Evolutionary conservation across 2,329 filamentous ascomycete species (phyloP), one percentile per base, ranked within the genome.

Genomic region (Oidium heveae): DNA sequence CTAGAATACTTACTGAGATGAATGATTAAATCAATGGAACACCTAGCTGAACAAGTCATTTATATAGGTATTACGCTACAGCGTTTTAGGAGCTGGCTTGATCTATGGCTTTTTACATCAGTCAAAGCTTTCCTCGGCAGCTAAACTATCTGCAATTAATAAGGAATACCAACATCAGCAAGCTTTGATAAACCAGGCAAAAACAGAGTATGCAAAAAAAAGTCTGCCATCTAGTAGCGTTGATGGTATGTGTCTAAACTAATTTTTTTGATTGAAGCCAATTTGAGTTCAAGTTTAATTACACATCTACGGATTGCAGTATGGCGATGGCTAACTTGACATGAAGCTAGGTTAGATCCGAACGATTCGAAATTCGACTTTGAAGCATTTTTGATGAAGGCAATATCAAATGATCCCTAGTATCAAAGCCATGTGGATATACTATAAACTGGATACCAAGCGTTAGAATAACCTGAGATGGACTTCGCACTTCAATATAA

Each of bases 71-170:
- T 79, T 96, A 70, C 88, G 91, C 72, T 98, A 89, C 77, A 89
- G 87, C 67, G 88, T 88, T 68, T 84, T 98, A 62, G 84, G 81
- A 66, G 75, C 86, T 66, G 91, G 91, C 68, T 73, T 96, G 68
- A 82, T 94, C 72, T 98, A 98, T 74, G 91, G 91, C 69, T 80
- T 94, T 74, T 85, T 82, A 71, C 89, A 94, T 74, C 91, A 98
- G 74, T 75, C 82, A 66, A 77, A 79, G 59, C 82, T 98, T 69
- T 81, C 72, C 62, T 70, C 84, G 56, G 70, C 76, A 64, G 79
- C 87, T 66, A 84, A 80, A 71, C 71, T 76, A 58, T 74, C 80
- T 62, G 77, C 81, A 63, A 76, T 78, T 64, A 73, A 93, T 70
- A 79, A 79, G 67, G 86, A 94, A 69, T 96, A 89, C 69, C 76